phyloP scores from a whole-genome alignment of 768 basidiomycete species.

The Zangia roseola region DNA sequence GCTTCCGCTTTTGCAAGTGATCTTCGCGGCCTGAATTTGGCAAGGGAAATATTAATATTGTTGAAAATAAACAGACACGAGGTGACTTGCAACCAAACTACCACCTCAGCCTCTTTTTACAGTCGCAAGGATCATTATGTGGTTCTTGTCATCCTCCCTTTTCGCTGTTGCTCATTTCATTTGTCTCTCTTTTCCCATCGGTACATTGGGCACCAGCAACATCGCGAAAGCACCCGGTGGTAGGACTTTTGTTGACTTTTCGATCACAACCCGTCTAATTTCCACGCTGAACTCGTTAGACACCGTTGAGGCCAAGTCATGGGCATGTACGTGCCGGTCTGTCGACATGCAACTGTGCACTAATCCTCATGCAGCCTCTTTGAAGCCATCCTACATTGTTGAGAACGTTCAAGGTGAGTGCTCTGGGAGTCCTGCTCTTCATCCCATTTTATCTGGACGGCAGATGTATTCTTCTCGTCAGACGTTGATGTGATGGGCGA shows the following conservation, averaged over 20 bases:
- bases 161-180: not conserved
- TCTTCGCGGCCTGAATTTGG: too few species aligned
- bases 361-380: slow-evolving; percentile 1
- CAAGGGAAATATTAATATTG: too few species aligned
- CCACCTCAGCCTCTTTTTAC: too few species aligned
- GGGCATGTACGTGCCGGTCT: not conserved
- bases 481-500: not conserved
- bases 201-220: not conserved
- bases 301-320: too few species aligned
- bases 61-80: too few species aligned
- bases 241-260: not conserved
- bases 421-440: not conserved
- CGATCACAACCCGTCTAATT: too few species aligned
- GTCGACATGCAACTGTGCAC: not conserved
- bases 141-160: not conserved
- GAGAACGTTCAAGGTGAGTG: slow-evolving; percentile 2
- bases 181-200: not conserved
- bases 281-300: too few species aligned
- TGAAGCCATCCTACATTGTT: not conserved
- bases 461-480: slow-evolving; percentile 1
- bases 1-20: too few species aligned
- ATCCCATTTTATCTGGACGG: not conserved
- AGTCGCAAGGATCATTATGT: not conserved
- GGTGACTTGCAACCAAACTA: too few species aligned
- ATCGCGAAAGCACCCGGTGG: not conserved